Conservation (phyloP, 495 filamentous ascomycete species). For the Aspergillus wentii region DNA sequence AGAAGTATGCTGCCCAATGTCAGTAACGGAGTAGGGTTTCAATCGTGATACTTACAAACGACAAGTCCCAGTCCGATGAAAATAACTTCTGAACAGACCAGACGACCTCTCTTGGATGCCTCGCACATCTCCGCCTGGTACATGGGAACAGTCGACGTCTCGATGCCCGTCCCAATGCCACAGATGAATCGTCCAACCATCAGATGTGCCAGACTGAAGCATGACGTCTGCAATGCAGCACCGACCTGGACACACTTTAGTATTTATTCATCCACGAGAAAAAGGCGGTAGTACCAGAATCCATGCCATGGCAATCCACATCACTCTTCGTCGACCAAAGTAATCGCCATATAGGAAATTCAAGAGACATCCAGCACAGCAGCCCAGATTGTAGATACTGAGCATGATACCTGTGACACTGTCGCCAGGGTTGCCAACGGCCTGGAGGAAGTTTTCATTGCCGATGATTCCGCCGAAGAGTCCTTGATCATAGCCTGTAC, state of each 20-base stretch:
- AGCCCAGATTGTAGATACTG: conserved; percentile 37
- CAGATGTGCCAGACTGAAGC: conserved; percentile 38
- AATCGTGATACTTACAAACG: too few species aligned
- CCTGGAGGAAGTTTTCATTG: conserved; percentile 34
- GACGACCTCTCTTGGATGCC: conserved; percentile 34
- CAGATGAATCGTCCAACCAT: conserved; percentile 46
- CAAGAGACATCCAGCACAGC: conserved; percentile 29
- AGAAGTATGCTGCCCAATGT: conserved; percentile 49
- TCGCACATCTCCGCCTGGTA: conserved; percentile 43
- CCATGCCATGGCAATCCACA: conserved; percentile 35
- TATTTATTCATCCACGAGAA: too few species aligned
- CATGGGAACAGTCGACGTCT: conserved; percentile 43
- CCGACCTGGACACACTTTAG: too few species aligned
- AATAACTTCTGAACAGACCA: conserved; percentile 41
- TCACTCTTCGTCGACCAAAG: conserved; percentile 39
- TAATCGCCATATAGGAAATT: conserved; percentile 43
- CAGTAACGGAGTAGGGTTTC: too few species aligned
- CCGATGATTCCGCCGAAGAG: conserved; percentile 35
- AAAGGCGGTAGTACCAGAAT: too few species aligned
- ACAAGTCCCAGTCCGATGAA: conserved; percentile 36
- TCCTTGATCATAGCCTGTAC: conserved; percentile 46
- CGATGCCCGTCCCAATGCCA: conserved; percentile 46
- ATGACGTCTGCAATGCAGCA: conserved; percentile 38
- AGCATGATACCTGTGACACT: conserved; percentile 29
- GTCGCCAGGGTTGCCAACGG: conserved; percentile 24